These are phyloP conservation scores for Fusarium sp. DNA, from an alignment of 2,329 filamentous ascomycete genomes.

Conservation along the genomic window DNA sequence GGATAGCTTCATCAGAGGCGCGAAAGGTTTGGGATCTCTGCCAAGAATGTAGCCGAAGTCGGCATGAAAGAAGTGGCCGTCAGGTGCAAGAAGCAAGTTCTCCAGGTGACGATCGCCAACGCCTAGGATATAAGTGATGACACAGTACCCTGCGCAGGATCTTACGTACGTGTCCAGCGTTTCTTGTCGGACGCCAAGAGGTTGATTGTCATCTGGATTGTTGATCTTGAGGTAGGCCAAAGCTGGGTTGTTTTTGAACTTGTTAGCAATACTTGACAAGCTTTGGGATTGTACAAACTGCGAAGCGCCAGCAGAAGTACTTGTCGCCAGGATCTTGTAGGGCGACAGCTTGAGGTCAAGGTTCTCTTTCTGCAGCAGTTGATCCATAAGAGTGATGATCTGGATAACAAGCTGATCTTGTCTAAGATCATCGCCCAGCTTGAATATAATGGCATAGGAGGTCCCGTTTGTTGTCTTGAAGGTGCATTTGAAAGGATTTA, in stretches of 20 bases:
- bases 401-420: slow-evolving; percentile 97
- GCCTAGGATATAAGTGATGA: slow-evolving; percentile 97
- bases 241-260: slow-evolving; percentile 78
- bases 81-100: slow-evolving; percentile 89
- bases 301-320: slow-evolving; percentile 86
- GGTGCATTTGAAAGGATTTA: slow-evolving; percentile 89
- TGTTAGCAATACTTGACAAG: slow-evolving; percentile 83
- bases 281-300: slow-evolving; percentile 92
- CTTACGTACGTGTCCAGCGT: slow-evolving; percentile 95
- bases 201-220: slow-evolving; percentile 85
- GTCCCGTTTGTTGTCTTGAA: slow-evolving; percentile 83
- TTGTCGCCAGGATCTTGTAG: slow-evolving; percentile 95
- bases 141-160: slow-evolving; percentile 96
- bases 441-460: slow-evolving; percentile 95
- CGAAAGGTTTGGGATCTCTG: slow-evolving; percentile 96
- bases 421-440: slow-evolving; percentile 93
- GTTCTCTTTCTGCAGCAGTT: slow-evolving; percentile 93
- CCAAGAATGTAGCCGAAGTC: slow-evolving; percentile 99
- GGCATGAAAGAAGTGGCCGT: slow-evolving; percentile 96
- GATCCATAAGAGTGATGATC: slow-evolving; percentile 98
- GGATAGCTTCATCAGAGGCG: slow-evolving; percentile 94
- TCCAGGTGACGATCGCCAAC: slow-evolving; percentile 96
- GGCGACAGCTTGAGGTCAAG: slow-evolving; percentile 94
- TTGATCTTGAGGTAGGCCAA: slow-evolving; percentile 88
- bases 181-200: slow-evolving; percentile 88